Percentiles rank a stretch among this genome's conserved stretches.
Conservation (phyloP, 2,329 filamentous ascomycete genomes). For the Aspergillus uvarum region DNA sequence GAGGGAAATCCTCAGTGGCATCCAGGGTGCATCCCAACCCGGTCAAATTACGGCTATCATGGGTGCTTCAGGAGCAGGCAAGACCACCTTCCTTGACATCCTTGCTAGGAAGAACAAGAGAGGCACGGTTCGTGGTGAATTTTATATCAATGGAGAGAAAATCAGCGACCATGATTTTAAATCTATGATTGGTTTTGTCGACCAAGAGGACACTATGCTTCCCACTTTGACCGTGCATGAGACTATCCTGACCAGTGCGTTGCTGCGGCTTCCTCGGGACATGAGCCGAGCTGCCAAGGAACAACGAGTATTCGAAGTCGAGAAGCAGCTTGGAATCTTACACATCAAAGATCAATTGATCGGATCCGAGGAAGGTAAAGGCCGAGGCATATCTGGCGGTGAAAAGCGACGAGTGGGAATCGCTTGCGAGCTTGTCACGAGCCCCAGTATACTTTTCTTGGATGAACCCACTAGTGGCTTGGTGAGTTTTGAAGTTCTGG, state of each 20-base stretch:
- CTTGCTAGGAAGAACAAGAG: slow-evolving; percentile 96
- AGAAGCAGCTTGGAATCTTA: slow-evolving; percentile 91
- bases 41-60: slow-evolving; percentile 98
- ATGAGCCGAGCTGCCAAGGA: slow-evolving; percentile 90
- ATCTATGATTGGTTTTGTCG: slow-evolving; percentile 91
- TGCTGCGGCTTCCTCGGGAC: slow-evolving; percentile 85
- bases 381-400: slow-evolving; percentile 92
- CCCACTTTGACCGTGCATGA: slow-evolving; percentile 96
- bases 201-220: slow-evolving; percentile 96
- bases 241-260: slow-evolving; percentile 90
- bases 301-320: slow-evolving; percentile 86
- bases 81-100: slow-evolving; percentile 96
- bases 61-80: slow-evolving; percentile 95
- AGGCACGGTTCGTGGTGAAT: slow-evolving; percentile 73
- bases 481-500: slow-evolving; percentile 23
- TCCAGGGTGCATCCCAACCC: slow-evolving; percentile 84
- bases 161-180: slow-evolving; percentile 82
- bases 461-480: slow-evolving; percentile 96
- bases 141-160: slow-evolving; percentile 91
- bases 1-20: slow-evolving; percentile 75
- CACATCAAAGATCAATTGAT: slow-evolving; percentile 94
- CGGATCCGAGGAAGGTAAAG: slow-evolving; percentile 90
- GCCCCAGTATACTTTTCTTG: slow-evolving; percentile 92
- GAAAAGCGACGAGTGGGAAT: slow-evolving; percentile 96
- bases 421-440: slow-evolving; percentile 95